A percentile compares a stretch with the other conserved stretches of the same genome.
These are phyloP conservation scores for Eucalyptus caleyi DNA, from an alignment of 345 rosid species.

Conservation along the genomic window DNA sequence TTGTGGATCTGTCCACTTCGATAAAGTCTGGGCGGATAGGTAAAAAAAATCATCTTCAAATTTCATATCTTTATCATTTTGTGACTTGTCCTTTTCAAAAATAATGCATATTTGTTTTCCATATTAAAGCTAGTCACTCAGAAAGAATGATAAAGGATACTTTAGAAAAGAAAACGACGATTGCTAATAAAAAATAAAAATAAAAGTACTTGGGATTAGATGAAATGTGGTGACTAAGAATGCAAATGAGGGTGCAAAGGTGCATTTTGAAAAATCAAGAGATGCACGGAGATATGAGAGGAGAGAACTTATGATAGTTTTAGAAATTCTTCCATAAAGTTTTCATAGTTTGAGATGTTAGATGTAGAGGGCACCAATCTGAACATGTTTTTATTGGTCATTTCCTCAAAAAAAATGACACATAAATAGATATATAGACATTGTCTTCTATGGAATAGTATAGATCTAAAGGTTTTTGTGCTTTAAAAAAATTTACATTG, in stretches of 20 bases:
- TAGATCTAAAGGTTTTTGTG: not conserved
- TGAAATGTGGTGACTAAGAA: not conserved
- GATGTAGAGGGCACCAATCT: not conserved
- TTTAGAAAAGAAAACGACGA: not conserved
- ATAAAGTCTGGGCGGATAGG: not conserved
- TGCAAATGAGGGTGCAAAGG: not conserved
- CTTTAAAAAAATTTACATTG: not conserved
- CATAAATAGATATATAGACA: not conserved
- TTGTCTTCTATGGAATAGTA: not conserved
- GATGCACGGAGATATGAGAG: not conserved
- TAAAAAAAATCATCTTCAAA: not conserved
- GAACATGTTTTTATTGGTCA: not conserved
- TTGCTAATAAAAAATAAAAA: not conserved
- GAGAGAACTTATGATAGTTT: not conserved
- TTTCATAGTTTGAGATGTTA: not conserved
- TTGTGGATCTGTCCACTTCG: not conserved
- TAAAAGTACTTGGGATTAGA: not conserved
- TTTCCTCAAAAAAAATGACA: not conserved
- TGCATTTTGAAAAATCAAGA: not conserved
- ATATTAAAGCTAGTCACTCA: fast-evolving
- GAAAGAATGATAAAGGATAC: not conserved
- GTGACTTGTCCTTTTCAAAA: not conserved
- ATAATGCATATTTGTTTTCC: fast-evolving
- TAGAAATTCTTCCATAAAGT: not conserved
- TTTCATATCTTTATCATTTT: not conserved